phyloP scores from a whole-genome alignment of 768 basidiomycete species.

The Chalciporus sphaerocephalus region DNA sequence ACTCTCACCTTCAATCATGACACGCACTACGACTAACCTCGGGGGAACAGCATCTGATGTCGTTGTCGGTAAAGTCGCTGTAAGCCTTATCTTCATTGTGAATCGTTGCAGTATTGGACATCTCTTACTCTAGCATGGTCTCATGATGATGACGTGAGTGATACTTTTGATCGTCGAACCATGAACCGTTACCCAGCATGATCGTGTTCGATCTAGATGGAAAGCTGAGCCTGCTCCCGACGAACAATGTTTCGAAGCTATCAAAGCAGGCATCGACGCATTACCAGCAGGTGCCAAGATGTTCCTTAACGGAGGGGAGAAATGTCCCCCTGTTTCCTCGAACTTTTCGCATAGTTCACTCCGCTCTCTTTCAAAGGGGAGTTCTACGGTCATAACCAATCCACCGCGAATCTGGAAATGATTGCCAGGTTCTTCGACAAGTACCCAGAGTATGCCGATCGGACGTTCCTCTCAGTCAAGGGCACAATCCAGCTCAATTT shows the following conservation, averaged over 20 bases:
- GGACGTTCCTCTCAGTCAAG: conserved; percentile 34
- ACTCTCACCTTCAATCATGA: conserved; percentile 25
- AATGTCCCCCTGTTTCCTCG: too few relatives aligned
- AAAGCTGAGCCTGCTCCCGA: conserved; percentile 44
- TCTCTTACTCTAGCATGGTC: conserved; percentile 36
- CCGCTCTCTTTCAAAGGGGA: too few relatives aligned
- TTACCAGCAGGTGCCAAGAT: conserved; percentile 42
- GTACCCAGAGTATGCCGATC: conserved; percentile 34
- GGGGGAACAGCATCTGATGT: conserved; percentile 37
- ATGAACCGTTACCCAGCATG: not conserved
- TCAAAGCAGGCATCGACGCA: conserved; percentile 47
- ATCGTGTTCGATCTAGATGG: conserved; percentile 29
- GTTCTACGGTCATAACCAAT: conserved; percentile 49
- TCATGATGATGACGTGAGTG: conserved; percentile 55
- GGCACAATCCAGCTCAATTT: conserved; percentile 12
- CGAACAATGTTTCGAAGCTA: conserved; percentile 54
- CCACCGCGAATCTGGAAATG: conserved; percentile 44
- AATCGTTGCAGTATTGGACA: not conserved
- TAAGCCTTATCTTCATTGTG: conserved; percentile 12
- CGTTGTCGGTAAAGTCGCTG: conserved; percentile 36
- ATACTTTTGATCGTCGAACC: not conserved
- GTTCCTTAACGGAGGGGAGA: conserved; percentile 48
- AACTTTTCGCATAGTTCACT: too few relatives aligned
- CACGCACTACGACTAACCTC: conserved; percentile 28
- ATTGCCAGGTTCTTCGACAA: conserved; percentile 46